These are phyloP conservation scores for Microascus cirrosus DNA, from an alignment of 2,329 filamentous ascomycete species.

Conservation along the genomic window DNA sequence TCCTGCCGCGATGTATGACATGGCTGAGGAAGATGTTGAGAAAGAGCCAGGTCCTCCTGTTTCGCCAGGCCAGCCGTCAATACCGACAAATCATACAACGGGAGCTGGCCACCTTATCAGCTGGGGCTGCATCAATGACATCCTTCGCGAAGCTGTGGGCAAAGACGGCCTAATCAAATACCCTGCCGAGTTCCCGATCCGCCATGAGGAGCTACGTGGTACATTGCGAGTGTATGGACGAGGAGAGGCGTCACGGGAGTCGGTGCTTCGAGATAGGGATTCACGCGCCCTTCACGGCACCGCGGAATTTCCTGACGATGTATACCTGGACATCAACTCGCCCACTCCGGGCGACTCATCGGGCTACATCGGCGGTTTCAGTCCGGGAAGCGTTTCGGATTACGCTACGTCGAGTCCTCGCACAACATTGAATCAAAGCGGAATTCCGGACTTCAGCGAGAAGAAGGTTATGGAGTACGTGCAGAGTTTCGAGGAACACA, in stretches of 20 bases:
- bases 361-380: constrained; percentile 46
- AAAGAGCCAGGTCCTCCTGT: constrained; percentile 38
- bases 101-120: constrained; percentile 72
- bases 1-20: constrained; percentile 18
- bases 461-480: constrained; percentile 41
- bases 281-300: constrained; percentile 21
- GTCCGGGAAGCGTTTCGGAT: constrained; percentile 18
- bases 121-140: constrained; percentile 55
- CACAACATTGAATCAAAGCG: constrained; percentile 23
- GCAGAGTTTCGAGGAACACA: constrained; percentile 45
- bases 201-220: constrained; percentile 62
- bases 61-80: constrained; percentile 51
- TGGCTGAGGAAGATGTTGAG: constrained; percentile 37
- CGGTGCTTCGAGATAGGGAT: constrained; percentile 14
- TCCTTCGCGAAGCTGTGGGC: constrained; percentile 44
- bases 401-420: constrained; percentile 25
- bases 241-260: constrained; percentile 48
- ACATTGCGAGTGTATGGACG: constrained; percentile 65
- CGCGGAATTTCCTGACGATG: constrained; percentile 32
- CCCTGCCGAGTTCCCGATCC: constrained; percentile 64
- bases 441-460: constrained; percentile 43
- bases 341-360: constrained; percentile 44
- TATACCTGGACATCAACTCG: constrained; percentile 38
- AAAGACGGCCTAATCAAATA: constrained; percentile 35
- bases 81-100: constrained; percentile 80